Conservation (phyloP, 257 asterid species). For the Haberlea rhodopensis region DNA sequence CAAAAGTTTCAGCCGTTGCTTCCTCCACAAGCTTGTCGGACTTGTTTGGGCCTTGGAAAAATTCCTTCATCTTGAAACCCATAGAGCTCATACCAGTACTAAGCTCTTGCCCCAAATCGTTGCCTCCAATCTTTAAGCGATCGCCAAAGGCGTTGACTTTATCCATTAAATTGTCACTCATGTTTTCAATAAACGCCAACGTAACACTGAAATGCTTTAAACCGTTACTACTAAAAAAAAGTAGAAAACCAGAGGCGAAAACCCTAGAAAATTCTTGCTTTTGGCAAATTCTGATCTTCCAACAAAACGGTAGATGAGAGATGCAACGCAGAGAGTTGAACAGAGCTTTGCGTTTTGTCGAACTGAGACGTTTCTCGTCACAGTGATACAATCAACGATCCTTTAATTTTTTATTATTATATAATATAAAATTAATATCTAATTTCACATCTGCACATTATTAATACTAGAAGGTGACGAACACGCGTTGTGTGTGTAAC, state of each 20-base stretch:
- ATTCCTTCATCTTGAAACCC: conserved; percentile 96
- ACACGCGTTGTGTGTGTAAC: no score
- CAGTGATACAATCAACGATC: no score
- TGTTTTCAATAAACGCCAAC: conserved; percentile 29
- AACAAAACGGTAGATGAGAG: no score
- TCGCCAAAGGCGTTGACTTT: conserved; percentile 83
- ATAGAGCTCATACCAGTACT: conserved; percentile 91
- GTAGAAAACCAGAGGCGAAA: neutral
- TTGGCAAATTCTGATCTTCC: no score
- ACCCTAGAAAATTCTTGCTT: neutral
- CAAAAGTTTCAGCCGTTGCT: conserved; percentile 87
- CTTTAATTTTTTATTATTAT: no score
- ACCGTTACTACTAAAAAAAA: conserved; percentile 12
- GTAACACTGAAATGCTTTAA: conserved; percentile 31
- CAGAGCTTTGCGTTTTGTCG: no score
- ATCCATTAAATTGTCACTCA: conserved; percentile 99
- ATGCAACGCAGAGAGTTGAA: no score
- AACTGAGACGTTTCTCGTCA: no score
- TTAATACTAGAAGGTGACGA: no score
- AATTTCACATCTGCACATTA: no score
- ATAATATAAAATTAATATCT: no score
- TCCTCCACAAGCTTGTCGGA: conserved; percentile 90
- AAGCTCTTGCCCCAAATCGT: conserved; percentile 90
- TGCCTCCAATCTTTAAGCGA: conserved; percentile 88
- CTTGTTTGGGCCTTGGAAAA: conserved; percentile 93